These are phyloP conservation scores for Globisporangium perplexum DNA, from an alignment of 352 stramenopile species.

Conservation along the genomic window DNA sequence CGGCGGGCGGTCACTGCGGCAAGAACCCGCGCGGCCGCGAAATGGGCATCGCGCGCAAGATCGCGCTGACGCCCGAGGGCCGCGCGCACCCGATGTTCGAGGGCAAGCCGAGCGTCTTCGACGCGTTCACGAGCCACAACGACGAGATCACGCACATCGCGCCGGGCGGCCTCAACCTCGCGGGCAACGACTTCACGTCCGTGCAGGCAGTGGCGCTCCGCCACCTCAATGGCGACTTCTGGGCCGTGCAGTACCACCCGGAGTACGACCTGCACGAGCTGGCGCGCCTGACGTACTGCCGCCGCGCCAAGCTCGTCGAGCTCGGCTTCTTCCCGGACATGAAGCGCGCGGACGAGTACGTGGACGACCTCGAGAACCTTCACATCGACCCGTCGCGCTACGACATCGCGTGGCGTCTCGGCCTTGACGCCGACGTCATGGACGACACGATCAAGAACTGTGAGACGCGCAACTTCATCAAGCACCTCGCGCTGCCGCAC, in stretches of 20 bases:
- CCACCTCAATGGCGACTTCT: conserved; percentile 76
- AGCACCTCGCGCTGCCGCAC: conserved; percentile 74
- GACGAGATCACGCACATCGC: conserved; percentile 78
- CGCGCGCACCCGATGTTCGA: conserved; percentile 79
- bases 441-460: conserved; percentile 71
- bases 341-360: conserved; percentile 60
- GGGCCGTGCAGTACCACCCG: conserved; percentile 80
- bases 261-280: conserved; percentile 84
- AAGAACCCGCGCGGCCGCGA: conserved; percentile 64
- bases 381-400: conserved; percentile 63
- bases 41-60: conserved; percentile 78
- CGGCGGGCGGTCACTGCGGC: conserved; percentile 53
- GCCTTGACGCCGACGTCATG: conserved; percentile 77
- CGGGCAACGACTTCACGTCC: conserved; percentile 61
- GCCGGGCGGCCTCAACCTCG: conserved; percentile 46
- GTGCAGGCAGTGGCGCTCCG: conserved; percentile 71
- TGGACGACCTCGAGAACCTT: conserved; percentile 71
- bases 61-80: conserved; percentile 62
- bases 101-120: conserved; percentile 73
- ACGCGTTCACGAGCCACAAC: conserved; percentile 79
- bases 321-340: conserved; percentile 72
- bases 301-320: conserved; percentile 52
- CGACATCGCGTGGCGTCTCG: conserved; percentile 74
- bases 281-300: conserved; percentile 65
- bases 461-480: conserved; percentile 84